phyloP scores from a whole-genome alignment of 2,329 filamentous ascomycete genomes.

The Trichoderma atroviride region DNA sequence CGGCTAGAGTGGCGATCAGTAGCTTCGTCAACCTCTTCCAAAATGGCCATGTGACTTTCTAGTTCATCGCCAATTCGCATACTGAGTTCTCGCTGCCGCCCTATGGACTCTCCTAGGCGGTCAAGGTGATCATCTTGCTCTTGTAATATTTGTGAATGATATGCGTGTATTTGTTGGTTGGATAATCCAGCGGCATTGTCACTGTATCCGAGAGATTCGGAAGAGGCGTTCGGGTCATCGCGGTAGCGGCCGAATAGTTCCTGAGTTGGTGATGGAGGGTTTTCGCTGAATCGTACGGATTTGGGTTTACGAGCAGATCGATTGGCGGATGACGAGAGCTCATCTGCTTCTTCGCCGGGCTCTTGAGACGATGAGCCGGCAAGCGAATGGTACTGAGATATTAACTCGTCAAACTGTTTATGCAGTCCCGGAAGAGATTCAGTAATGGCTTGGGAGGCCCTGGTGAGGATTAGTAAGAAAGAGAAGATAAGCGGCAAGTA shows the following conservation, averaged over 20 bases:
- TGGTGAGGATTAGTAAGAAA: constrained; percentile 30
- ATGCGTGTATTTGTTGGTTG: constrained; percentile 84
- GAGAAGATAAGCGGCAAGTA: not conserved
- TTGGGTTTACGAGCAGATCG: constrained; percentile 52
- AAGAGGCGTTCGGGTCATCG: constrained; percentile 63
- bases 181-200: constrained; percentile 63
- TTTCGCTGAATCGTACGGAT: constrained; percentile 85
- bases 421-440: constrained; percentile 71
- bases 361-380: constrained; percentile 47
- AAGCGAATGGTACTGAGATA: constrained; percentile 76
- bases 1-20: constrained; percentile 80
- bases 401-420: constrained; percentile 75
- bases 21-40: constrained; percentile 84
- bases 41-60: constrained; percentile 82
- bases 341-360: not conserved
- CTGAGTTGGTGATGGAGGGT: constrained; percentile 46
- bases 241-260: constrained; percentile 63
- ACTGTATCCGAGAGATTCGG: constrained; percentile 52
- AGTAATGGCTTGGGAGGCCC: constrained; percentile 53
- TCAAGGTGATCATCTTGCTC: constrained; percentile 96
- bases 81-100: constrained; percentile 85
- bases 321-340: not conserved
- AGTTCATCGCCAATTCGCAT: constrained; percentile 97
- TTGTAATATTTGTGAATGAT: constrained; percentile 78
- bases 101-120: constrained; percentile 79